Percentiles rank a stretch among this genome's conserved stretches.
These are phyloP conservation scores for Ambrosia hybrid DNA, from an alignment of 140 eudicot species.

Conservation along the genomic window DNA sequence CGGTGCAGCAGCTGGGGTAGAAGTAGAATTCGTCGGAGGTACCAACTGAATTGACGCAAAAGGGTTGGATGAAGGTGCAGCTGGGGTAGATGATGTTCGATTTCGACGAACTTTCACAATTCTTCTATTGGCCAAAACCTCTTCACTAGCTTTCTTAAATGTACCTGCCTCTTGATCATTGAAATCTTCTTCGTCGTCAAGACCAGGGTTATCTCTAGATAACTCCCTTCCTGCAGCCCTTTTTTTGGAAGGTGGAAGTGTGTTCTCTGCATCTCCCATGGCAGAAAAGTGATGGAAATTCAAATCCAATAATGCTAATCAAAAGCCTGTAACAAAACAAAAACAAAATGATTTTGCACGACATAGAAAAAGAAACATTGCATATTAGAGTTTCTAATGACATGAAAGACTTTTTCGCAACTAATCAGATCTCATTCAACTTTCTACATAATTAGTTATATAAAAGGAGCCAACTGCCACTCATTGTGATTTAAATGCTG, in stretches of 20 bases:
- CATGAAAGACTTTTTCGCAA: background rate
- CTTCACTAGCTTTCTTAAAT: slow-evolving; percentile 77
- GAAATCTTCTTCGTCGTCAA: slow-evolving; percentile 71
- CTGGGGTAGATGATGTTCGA: slow-evolving; percentile 41
- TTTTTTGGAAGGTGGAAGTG: slow-evolving; percentile 74
- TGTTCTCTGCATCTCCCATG: slow-evolving; percentile 63
- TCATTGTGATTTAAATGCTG: background rate
- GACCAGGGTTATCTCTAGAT: slow-evolving; percentile 77
- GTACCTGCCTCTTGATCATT: slow-evolving; percentile 66
- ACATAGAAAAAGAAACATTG: background rate
- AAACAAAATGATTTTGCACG: background rate
- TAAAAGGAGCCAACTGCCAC: background rate
- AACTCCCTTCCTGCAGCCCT: slow-evolving; percentile 75
- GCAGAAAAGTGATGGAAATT: background rate
- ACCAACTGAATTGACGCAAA: slow-evolving; percentile 73
- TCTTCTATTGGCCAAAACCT: slow-evolving; percentile 77
- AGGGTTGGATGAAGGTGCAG: slow-evolving; percentile 72
- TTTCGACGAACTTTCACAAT: slow-evolving; percentile 81
- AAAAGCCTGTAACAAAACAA: background rate
- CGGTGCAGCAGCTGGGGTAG: slow-evolving; percentile 45
- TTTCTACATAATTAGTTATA: background rate
- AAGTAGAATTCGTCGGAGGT: slow-evolving; percentile 40
- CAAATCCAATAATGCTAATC: slow-evolving; percentile 8
- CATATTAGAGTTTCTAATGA: slow-evolving; percentile 1
- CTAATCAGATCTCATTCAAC: background rate